Evolutionary conservation across 345 rosid genomes (phyloP).

Genomic region (Iberis pinnata): DNA sequence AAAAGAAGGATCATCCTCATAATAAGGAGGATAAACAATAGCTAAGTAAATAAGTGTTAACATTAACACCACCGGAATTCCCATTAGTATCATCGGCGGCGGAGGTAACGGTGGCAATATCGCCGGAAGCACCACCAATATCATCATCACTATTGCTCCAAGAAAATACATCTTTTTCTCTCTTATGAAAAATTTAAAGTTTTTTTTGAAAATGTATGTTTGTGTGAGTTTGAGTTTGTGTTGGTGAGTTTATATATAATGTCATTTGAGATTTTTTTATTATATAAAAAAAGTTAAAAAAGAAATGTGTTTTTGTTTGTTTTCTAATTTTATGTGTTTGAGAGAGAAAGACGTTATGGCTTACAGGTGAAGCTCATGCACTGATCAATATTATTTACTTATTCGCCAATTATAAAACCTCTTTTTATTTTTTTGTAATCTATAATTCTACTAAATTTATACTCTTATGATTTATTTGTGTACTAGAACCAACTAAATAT

Average conservation of each 20-base stretch:
- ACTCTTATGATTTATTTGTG: too few relatives aligned
- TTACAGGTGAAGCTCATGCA: slow-evolving; percentile 37
- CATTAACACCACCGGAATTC: slow-evolving; percentile 28
- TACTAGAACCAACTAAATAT: too few relatives aligned
- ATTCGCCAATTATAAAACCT: slow-evolving; percentile 21
- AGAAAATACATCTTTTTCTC: slow-evolving; percentile 8
- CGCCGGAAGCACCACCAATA: slow-evolving; percentile 23
- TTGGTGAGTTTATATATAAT: slow-evolving; percentile 1
- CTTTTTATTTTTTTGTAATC: background rate
- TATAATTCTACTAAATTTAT: too few relatives aligned
- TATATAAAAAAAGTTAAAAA: too few relatives aligned
- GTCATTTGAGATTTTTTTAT: background rate
- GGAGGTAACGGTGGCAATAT: slow-evolving; percentile 30
- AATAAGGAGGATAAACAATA: slow-evolving; percentile 23
- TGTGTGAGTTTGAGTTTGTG: too few relatives aligned
- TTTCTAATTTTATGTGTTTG: slow-evolving; percentile 17
- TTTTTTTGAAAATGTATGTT: too few relatives aligned
- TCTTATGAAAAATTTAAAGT: background rate
- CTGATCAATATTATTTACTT: slow-evolving; percentile 13
- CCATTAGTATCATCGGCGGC: slow-evolving; percentile 29
- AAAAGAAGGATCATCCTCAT: background rate
- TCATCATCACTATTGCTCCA: slow-evolving; percentile 10
- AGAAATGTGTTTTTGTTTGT: slow-evolving; percentile 12
- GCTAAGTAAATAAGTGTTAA: slow-evolving; percentile 27
- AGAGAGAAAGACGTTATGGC: slow-evolving; percentile 32